Evolutionary conservation across 2,329 filamentous ascomycete genomes (phyloP).

Genomic region (Aspergillus piperis): DNA sequence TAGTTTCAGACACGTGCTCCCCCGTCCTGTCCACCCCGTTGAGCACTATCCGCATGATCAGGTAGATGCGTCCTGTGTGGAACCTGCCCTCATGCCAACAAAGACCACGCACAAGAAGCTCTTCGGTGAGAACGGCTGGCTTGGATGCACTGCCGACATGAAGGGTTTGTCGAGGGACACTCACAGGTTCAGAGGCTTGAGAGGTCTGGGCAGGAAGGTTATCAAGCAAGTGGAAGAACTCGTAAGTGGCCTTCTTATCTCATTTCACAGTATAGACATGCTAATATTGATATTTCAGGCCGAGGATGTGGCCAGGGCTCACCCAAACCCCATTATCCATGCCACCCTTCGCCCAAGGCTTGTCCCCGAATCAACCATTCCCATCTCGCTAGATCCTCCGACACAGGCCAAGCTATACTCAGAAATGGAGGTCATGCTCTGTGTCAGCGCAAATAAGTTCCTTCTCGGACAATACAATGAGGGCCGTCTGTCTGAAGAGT

Average conservation of each 20-base stretch:
- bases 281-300: conserved; percentile 22
- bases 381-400: conserved; percentile 43
- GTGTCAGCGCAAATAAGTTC: conserved; percentile 47
- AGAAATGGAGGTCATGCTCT: conserved; percentile 50
- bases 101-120: conserved; percentile 40
- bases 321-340: conserved; percentile 17
- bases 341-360: conserved; percentile 16
- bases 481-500: conserved; percentile 41
- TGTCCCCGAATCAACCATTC: conserved; percentile 28
- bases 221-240: conserved; percentile 42
- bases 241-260: conserved; percentile 26
- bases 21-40: too few relatives aligned
- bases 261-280: neutral
- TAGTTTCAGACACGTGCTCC: neutral
- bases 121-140: conserved; percentile 46
- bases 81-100: conserved; percentile 2
- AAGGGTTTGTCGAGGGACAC: conserved; percentile 29
- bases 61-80: neutral
- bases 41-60: too few relatives aligned
- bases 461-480: conserved; percentile 45
- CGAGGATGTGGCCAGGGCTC: conserved; percentile 28
- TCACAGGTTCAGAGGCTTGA: conserved; percentile 34
- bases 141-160: conserved; percentile 38
- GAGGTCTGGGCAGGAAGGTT: conserved; percentile 40
- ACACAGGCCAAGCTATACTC: conserved; percentile 48